These are phyloP conservation scores for Aspergillus sp. DNA, from an alignment of 2,329 filamentous ascomycete genomes.

Conservation along the genomic window DNA sequence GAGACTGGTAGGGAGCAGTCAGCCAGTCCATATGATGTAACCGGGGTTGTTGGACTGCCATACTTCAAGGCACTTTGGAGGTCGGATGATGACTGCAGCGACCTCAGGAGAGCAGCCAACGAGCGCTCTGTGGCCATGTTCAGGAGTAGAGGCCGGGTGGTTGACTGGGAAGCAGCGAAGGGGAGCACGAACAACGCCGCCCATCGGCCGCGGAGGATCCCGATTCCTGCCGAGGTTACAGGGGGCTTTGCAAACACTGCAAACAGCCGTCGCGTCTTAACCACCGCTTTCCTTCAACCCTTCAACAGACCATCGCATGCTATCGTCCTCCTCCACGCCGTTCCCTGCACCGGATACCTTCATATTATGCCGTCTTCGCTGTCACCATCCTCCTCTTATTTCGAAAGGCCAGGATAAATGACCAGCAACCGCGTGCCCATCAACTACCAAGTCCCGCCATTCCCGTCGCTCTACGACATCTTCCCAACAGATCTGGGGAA, in stretches of 20 bases:
- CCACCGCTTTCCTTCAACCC: conserved; percentile 2
- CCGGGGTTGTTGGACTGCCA: conserved; percentile 7
- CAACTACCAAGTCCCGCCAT: conserved; percentile 59
- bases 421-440: conserved; percentile 38
- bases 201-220: conserved; percentile 20
- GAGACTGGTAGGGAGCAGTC: conserved; percentile 28
- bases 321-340: no score
- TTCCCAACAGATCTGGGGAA: conserved; percentile 48
- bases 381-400: conserved; percentile 6
- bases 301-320: no score
- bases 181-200: conserved; percentile 3
- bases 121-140: conserved; percentile 53
- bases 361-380: no score
- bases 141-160: not conserved
- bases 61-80: conserved; percentile 53
- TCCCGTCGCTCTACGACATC: conserved; percentile 76
- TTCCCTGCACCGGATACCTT: conserved; percentile 1
- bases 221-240: conserved; percentile 25
- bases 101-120: conserved; percentile 50
- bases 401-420: conserved; percentile 10
- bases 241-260: conserved; percentile 20
- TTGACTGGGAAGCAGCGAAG: conserved; percentile 3
- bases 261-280: conserved; percentile 14
- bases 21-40: conserved; percentile 6
- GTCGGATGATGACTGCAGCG: conserved; percentile 49